Base-by-base conservation (phyloP, 2,329 filamentous ascomycete species). In the Curvularia spicifera region DNA sequence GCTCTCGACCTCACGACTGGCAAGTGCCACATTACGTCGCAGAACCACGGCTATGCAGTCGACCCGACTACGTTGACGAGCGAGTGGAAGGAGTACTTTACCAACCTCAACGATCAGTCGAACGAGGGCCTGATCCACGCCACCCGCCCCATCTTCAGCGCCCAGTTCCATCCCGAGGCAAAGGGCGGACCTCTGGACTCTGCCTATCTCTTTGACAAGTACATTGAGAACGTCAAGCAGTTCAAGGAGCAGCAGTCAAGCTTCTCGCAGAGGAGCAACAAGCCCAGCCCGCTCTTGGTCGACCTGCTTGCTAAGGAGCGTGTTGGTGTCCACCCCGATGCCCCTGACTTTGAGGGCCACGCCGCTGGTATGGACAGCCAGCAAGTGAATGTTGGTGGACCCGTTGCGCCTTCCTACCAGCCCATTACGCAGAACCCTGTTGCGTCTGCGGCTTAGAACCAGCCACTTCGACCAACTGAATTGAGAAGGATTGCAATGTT, bases 51-150 rank as follows among this genome's bases (percentile, higher is more conserved):
- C 63, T 99, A 98, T 73, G 95, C 94, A 43, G 91, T 99, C 59
- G 94, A 98, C 74, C 86, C 91, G 5, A 84, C 85, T 59, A 97
- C 92, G 10, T 84, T 99, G 40, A 87, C 91, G 53, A 83, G 81
- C 54, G 93, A 97, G 37, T 99, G 93, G 88, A 95, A 93, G 84
- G 94, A 97, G 79, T 98, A 96, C 85, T 99, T 98, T 77, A 89
- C 96, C 79, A 98, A 99, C 84, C 84, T 98, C 67, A 99, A 98
- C 80, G 95, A 99, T 75, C 91, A 93, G 62, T 94, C 90, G 79
- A 99, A 99, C 79, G 95, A 99, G 83, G 94, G 91, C 59, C 92
- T 99, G 87, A 93, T 97, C 77, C 95, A 99, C 85, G 93, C 90
- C 81, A 90, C 91, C 57, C 91, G 94, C 35, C 95, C 95, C 63